These are phyloP conservation scores for Aureobasidium sp. DNA, from an alignment of 2,329 filamentous ascomycete genomes.

Conservation along the genomic window DNA sequence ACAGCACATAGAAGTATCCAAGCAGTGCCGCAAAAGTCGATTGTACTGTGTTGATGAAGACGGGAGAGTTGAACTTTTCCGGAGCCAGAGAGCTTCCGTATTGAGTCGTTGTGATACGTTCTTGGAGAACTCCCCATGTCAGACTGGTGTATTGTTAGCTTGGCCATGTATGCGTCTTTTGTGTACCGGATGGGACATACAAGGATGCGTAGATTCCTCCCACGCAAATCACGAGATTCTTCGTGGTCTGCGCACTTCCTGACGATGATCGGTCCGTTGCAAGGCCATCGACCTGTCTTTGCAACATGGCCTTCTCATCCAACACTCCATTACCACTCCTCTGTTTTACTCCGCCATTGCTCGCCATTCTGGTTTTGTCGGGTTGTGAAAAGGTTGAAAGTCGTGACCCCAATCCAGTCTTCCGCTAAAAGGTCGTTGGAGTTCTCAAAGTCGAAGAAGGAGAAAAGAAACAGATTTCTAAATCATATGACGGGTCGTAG, in stretches of 20 bases:
- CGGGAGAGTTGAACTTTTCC: conserved; percentile 80
- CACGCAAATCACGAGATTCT: conserved; percentile 79
- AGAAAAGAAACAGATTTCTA: neutral
- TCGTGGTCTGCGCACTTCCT: conserved; percentile 16
- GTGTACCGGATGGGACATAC: conserved; percentile 40
- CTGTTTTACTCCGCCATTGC: conserved; percentile 9
- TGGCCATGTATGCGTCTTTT: neutral
- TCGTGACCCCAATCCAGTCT: neutral
- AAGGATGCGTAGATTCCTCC: conserved; percentile 94
- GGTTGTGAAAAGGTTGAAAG: neutral
- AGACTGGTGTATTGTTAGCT: conserved; percentile 43
- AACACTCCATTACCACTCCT: neutral
- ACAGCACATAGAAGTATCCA: conserved; percentile 69
- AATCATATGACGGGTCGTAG: neutral
- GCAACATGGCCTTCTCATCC: conserved; percentile 9
- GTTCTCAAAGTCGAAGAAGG: neutral
- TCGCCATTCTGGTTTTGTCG: conserved; percentile 3
- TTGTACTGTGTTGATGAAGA: conserved; percentile 95
- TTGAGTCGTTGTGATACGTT: conserved; percentile 88
- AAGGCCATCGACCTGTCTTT: conserved; percentile 14
- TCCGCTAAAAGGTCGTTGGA: neutral
- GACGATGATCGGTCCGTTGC: conserved; percentile 11
- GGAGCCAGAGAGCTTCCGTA: conserved; percentile 57
- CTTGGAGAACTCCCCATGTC: conserved; percentile 93
- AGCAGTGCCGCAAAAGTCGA: conserved; percentile 77